A percentile compares a stretch with the other conserved stretches of the same genome.
These are phyloP conservation scores for Serendipita sp. DNA, from an alignment of 1,284 basidiomycete genomes.

Conservation along the genomic window DNA sequence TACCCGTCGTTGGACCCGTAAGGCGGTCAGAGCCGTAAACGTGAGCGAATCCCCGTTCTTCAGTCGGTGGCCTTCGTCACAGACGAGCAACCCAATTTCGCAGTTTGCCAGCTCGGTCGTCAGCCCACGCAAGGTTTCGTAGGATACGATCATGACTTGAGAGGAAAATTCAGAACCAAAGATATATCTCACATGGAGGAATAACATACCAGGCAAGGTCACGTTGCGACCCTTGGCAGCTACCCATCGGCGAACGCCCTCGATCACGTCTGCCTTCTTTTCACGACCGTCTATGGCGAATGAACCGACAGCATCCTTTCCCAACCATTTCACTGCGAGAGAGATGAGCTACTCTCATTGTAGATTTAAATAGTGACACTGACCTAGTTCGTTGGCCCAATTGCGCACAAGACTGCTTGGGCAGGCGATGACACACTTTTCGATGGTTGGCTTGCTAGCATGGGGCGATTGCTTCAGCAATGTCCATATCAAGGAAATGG, in stretches of 20 bases:
- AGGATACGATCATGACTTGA: constrained; percentile 96
- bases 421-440: constrained; percentile 97
- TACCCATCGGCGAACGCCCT: constrained; percentile 75
- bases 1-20: constrained; percentile 88
- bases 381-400: constrained; percentile 94
- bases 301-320: constrained; percentile 64
- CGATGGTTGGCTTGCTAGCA: constrained; percentile 75
- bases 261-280: constrained; percentile 64
- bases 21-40: constrained; percentile 70
- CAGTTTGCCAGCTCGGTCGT: constrained; percentile 62
- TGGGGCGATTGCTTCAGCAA: constrained; percentile 92
- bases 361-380: constrained; percentile 16
- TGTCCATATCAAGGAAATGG: constrained; percentile 93
- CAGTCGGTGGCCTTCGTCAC: constrained; percentile 92
- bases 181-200: not conserved
- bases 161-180: not conserved
- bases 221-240: constrained; percentile 74
- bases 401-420: constrained; percentile 95
- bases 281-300: constrained; percentile 86
- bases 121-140: constrained; percentile 86
- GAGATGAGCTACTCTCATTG: constrained; percentile 6
- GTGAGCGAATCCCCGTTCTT: constrained; percentile 93
- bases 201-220: constrained; percentile 65
- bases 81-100: constrained; percentile 80
- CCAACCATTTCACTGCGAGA: constrained; percentile 62